Base-by-base conservation (phyloP, 208 protist species). In the Crithidia sp. region DNA sequence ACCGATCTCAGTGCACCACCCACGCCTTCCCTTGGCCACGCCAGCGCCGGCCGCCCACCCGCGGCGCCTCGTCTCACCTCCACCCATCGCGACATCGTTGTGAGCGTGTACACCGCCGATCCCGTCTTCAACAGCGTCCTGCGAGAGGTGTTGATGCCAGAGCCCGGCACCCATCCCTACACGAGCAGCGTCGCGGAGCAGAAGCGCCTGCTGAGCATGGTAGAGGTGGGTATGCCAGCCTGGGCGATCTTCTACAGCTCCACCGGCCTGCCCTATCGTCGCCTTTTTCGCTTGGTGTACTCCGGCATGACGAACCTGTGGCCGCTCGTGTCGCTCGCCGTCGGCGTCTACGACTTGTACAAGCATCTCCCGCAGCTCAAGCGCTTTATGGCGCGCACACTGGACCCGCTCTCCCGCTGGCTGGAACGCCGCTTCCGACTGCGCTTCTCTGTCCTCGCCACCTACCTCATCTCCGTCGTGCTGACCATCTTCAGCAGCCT, bases 301-400 rank as follows among this genome's bases (percentile, higher is more conserved):
- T 88, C 89, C 14, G 78, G 70, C 10, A 50, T 94, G 17, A 66
- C 83, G 4, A 91, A 96, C 68, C 62, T 96, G 14, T 90, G 81
- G 83, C 91, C 91, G 2, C 58, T 96, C 28, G 68, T 96, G 43
- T 91, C 91, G 41, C 77, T 96, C 13, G 82, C 76, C 16, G 87
- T 90, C 4, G 91, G 91, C 8, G 57, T 91, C 10, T 96, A 93
- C 71, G 91, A 96, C 74, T 61, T 96, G 28, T 96, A 96, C 70
- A 89, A 90, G 67, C 87, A 94, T 59, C 72, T 96, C 14, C 88
- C 88, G 13, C 83, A 91, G 73, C 84, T 95, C 66, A 91, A 89
- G 63, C 54, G 40, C 0, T 92, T 92, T 71, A 49, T 96, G 54
- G 73, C 77, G 37, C 74, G 76, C 59, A 90, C 82, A 28, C 68